phyloP scores from a whole-genome alignment of 208 protist genomes.

The Zelonia costaricensis region DNA sequence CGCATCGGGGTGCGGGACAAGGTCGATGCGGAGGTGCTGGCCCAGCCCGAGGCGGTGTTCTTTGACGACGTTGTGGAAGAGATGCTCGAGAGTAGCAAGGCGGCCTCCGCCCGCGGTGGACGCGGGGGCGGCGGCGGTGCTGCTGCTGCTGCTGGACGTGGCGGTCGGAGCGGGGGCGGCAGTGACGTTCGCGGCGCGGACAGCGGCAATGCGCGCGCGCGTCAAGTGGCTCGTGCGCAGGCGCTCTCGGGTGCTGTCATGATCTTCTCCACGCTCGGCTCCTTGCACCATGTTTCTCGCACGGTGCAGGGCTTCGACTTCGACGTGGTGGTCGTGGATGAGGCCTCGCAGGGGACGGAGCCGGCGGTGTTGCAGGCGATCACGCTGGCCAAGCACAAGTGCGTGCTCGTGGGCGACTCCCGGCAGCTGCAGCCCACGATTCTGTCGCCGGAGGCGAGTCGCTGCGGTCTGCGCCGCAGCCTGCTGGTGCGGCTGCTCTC shows the following conservation, averaged over 20 bases:
- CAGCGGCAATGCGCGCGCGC: neutral
- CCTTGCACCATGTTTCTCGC: slow-evolving; percentile 62
- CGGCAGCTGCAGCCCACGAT: slow-evolving; percentile 92
- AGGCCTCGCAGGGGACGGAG: slow-evolving; percentile 92
- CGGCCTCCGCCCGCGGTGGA: neutral
- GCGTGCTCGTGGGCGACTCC: slow-evolving; percentile 88
- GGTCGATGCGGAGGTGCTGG: slow-evolving; percentile 62
- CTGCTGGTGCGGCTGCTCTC: slow-evolving; percentile 79
- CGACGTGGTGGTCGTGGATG: slow-evolving; percentile 91
- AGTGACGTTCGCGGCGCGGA: neutral
- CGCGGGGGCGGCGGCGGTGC: neutral
- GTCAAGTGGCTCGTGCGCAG: slow-evolving; percentile 17
- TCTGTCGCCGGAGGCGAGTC: slow-evolving; percentile 52
- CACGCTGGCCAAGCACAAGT: slow-evolving; percentile 45
- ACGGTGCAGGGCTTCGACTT: slow-evolving; percentile 39
- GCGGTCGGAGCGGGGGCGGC: slow-evolving; percentile 1
- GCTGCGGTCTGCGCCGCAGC: slow-evolving; percentile 59
- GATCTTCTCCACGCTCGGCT: slow-evolving; percentile 82
- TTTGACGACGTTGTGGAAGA: slow-evolving; percentile 57
- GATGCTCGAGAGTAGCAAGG: neutral
- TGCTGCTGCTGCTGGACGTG: neutral
- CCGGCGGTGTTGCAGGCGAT: slow-evolving; percentile 81
- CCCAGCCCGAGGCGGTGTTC: slow-evolving; percentile 48
- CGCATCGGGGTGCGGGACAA: slow-evolving; percentile 72
- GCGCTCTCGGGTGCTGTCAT: slow-evolving; percentile 42